phyloP scores from a whole-genome alignment of 352 stramenopile species.

The Phytophthora ramorum region DNA sequence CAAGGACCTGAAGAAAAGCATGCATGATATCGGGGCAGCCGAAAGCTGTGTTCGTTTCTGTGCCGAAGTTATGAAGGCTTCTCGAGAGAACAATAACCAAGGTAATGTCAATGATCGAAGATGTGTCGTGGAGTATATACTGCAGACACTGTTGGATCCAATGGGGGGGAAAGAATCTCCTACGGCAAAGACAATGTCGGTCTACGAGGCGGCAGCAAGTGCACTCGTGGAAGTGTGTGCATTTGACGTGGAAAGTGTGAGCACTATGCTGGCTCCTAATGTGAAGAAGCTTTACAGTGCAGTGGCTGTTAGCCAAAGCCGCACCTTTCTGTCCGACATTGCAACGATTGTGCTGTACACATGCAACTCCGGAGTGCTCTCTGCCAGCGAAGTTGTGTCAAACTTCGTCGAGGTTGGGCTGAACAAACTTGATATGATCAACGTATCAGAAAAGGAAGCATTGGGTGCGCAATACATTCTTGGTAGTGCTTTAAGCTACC shows the following conservation, averaged over 20 bases:
- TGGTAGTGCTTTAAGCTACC: conserved; percentile 39
- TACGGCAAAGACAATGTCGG: not conserved
- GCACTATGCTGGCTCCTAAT: conserved; percentile 26
- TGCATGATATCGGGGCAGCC: conserved; percentile 41
- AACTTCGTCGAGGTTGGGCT: conserved; percentile 30
- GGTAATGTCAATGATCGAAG: conserved; percentile 33
- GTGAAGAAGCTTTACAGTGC: conserved; percentile 34
- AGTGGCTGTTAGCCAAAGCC: conserved; percentile 33
- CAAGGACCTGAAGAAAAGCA: conserved; percentile 50
- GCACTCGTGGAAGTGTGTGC: conserved; percentile 44
- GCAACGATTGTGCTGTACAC: conserved; percentile 36
- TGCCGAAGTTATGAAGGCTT: conserved; percentile 49
- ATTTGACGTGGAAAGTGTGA: conserved; percentile 40
- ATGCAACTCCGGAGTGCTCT: conserved; percentile 29
- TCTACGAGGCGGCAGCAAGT: conserved; percentile 49
- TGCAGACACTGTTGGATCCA: conserved; percentile 49
- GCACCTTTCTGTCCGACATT: conserved; percentile 48
- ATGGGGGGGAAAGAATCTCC: not conserved
- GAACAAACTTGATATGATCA: conserved; percentile 25
- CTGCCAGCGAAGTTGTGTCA: conserved; percentile 23
- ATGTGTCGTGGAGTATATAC: conserved; percentile 56
- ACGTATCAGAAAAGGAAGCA: conserved; percentile 9
- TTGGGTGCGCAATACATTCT: conserved; percentile 45
- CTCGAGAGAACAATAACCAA: conserved; percentile 10
- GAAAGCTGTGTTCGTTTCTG: conserved; percentile 68